Evolutionary conservation across 2,329 filamentous ascomycete species (phyloP), one percentile per base, ranked within the genome.

Genomic region (Trichoderma guizhouense): DNA sequence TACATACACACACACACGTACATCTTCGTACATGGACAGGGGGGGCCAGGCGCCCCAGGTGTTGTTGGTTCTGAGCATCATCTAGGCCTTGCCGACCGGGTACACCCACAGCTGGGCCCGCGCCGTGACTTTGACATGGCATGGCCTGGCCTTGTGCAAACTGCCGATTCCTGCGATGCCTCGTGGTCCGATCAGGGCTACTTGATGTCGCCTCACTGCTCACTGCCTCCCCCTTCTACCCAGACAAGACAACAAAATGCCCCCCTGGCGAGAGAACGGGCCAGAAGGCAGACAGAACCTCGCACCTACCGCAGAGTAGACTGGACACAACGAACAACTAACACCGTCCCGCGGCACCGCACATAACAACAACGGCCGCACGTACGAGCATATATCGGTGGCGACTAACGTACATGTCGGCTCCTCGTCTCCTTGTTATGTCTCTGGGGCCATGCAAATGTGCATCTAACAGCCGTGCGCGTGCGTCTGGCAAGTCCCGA

Each of bases 91-190:
- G 58, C 66, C 71, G 61, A 72, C 71, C 66, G 71, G 57, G 47
- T 72, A 65, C 60, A 39, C 61, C 71, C 67, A 70, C 66, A 61
- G 30, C 58, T 55, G 63, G 47, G 55, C 15, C 61, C 51, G 64
- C 58, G 61, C 74, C 74, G 74, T 73, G 68, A 18, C 15, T 39
- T 43, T n/a, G 39, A n/a, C 73, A 74, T 77, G 77, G 78, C 77
- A 75, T 78, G 78, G 75, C 60, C 65, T 78, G 78, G 75, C 60
- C 65, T 60, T 69, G 76, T 77, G 74, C 74, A 67, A 70, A 67
- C 71, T 72, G 55, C 67, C 69, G 70, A 67, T 73, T 63, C 72
- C 72, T 64, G 68, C 70, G 60, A 74, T 75, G 73, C 55, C 57
- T 43, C 64, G 34, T 66, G 39, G 76, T 75, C 77, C 73, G 73